A percentile compares a stretch with the other conserved stretches of the same genome.
Conservation (phyloP, 202 grass and related monocot genomes). For the Panicum virgatum region DNA sequence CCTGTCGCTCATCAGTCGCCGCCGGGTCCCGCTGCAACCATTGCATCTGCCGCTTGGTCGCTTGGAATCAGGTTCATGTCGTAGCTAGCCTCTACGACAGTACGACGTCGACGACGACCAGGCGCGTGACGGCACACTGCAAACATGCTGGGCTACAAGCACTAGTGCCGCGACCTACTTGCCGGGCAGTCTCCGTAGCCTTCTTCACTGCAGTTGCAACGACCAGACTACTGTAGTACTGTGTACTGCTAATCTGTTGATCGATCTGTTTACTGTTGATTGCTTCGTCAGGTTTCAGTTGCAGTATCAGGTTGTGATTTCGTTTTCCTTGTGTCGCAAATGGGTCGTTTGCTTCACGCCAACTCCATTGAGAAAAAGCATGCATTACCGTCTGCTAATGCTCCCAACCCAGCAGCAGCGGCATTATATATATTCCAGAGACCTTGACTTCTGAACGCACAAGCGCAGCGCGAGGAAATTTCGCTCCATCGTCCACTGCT, state of each 20-base stretch:
- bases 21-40: neutral
- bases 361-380: neutral
- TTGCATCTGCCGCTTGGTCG: neutral
- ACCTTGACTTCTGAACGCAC: constrained; percentile 12
- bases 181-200: neutral
- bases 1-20: neutral
- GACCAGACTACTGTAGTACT: neutral
- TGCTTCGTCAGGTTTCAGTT: neutral
- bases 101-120: neutral
- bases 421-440: neutral
- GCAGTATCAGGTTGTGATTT: neutral
- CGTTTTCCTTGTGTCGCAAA: neutral
- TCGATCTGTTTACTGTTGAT: neutral
- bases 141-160: neutral
- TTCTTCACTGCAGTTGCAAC: neutral
- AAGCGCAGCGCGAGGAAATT: neutral
- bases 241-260: neutral
- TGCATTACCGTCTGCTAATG: neutral
- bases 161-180: neutral
- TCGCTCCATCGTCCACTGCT: neutral
- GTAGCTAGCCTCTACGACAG: neutral
- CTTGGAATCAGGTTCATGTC: too few species aligned
- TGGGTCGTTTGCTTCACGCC: constrained; percentile 14
- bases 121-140: neutral
- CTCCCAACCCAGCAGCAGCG: neutral